Base-by-base conservation (phyloP, 2,329 filamentous ascomycete species). In the Cercospora zeina region DNA sequence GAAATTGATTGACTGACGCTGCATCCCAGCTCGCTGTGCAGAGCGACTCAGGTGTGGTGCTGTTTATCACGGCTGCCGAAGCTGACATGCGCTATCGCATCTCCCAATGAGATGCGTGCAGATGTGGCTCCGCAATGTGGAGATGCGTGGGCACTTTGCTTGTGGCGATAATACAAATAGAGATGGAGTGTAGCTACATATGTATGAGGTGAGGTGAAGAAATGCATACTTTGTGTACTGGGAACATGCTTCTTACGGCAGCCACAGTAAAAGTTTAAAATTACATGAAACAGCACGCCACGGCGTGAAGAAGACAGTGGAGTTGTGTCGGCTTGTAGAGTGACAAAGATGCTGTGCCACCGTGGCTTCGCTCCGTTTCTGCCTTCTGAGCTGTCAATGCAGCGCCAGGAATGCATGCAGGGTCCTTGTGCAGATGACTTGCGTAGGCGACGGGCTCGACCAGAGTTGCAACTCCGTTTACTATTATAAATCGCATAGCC, bases 41-140 rank as follows among this genome's bases (percentile, higher is more conserved):
- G 37, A 45, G 30, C 31, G 9, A 27, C 24, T 6, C 39, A 31
- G 31, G 30, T 53, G 49, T 33, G 19, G 49, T 53, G 49, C 49
- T 53, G 27, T 13, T 53, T 53, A 53, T 53, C 49, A 53, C 49
- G 24, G 42, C 42, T 47, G 42, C 42, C 42, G 42, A 47, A 27
- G 42, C 42, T 47, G 42, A 47, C 42, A 19, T 47, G 42, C 42
- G 42, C 21, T n/a, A 24, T 47, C 42, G 11, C 42, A 47, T 47
- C 42, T 47, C 42, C 42, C 21, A 47, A 47, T 47, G 42, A 47
- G 42, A 47, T 9, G 42, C 21, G 21, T 27, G 55, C 21, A 34
- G 42, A 33, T 30, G n/a, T 31, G n/a, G 55, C 42, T 51, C 42
- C n/a, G 11, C 33, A 31, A 47, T 34, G 21, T 34, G 45, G 27